Conservation (phyloP, 176 grass and related monocot species). For the Lolium perenne region DNA sequence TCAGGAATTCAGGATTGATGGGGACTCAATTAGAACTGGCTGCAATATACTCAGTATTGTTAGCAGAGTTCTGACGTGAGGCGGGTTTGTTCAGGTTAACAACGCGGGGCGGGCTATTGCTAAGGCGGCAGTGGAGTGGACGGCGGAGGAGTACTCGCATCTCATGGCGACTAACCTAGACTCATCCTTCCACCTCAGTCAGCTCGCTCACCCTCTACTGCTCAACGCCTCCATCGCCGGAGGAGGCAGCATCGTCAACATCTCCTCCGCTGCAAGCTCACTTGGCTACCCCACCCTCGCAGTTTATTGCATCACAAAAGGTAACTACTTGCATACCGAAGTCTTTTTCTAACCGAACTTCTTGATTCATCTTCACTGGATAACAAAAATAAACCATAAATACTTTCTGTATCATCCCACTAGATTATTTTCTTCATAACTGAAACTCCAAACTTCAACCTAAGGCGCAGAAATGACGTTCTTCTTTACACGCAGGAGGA, state of each 20-base stretch:
- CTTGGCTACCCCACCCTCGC: not conserved
- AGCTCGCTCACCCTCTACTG: not conserved
- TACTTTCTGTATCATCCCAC: not conserved
- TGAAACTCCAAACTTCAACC: not conserved
- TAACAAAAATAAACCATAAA: too few relatives aligned
- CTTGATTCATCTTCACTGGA: too few relatives aligned
- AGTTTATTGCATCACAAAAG: not conserved
- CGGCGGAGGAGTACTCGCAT: not conserved
- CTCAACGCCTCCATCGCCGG: not conserved
- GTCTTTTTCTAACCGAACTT: not conserved
- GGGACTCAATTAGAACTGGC: too few relatives aligned
- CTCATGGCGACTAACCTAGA: not conserved
- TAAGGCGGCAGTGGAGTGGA: not conserved
- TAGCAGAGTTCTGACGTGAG: too few relatives aligned
- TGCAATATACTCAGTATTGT: too few relatives aligned
- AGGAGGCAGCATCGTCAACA: constrained; percentile 8
- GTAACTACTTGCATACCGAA: not conserved
- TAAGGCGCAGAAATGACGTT: not conserved
- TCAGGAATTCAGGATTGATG: too few relatives aligned
- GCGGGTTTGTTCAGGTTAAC: not conserved
- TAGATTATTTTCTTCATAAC: not conserved
- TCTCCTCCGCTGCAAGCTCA: not conserved
- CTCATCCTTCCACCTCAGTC: not conserved
- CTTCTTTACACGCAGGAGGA: not conserved
- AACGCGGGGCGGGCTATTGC: not conserved